Evolutionary conservation across 2,329 filamentous ascomycete species (phyloP).

Genomic region (Hymenoscyphus occultus): DNA sequence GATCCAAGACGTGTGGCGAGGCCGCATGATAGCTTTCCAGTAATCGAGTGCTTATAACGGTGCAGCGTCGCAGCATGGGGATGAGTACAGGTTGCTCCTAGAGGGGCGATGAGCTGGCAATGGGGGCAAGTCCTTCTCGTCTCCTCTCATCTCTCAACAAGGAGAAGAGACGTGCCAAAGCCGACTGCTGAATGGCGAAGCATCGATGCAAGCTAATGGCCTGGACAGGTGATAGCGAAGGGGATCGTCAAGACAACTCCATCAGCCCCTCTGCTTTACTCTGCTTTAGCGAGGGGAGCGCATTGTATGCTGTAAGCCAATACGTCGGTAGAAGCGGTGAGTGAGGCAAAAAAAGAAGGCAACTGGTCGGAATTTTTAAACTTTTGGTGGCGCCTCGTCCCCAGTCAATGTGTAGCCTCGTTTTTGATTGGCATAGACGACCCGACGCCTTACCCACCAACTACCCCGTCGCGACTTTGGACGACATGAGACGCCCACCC

Average conservation of each 20-base stretch:
- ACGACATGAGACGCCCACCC: constrained; percentile 1
- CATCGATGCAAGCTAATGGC: not conserved
- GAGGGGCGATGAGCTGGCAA: constrained; percentile 1
- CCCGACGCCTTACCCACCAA: not conserved
- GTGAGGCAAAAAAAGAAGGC: constrained; percentile 14
- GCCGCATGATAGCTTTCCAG: constrained; percentile 2
- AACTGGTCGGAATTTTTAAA: not conserved
- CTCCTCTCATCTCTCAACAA: not conserved
- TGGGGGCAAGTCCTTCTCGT: not conserved
- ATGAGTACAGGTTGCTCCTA: constrained; percentile 1
- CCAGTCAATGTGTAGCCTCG: constrained; percentile 2
- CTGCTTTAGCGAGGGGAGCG: not conserved
- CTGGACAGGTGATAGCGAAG: not conserved
- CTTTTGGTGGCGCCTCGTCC: constrained; percentile 5
- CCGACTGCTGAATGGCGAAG: not conserved
- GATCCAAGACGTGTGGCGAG: constrained; percentile 1
- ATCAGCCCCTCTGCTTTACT: not conserved
- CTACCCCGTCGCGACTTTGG: not conserved
- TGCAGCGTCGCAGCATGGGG: not conserved
- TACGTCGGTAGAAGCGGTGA: constrained; percentile 6
- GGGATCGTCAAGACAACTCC: not conserved
- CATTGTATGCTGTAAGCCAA: not conserved
- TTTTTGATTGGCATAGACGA: constrained; percentile 9
- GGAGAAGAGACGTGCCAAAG: not conserved
- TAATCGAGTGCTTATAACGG: not conserved